Conservation (phyloP, 148 eudicot species). For the Cornus kousa region DNA sequence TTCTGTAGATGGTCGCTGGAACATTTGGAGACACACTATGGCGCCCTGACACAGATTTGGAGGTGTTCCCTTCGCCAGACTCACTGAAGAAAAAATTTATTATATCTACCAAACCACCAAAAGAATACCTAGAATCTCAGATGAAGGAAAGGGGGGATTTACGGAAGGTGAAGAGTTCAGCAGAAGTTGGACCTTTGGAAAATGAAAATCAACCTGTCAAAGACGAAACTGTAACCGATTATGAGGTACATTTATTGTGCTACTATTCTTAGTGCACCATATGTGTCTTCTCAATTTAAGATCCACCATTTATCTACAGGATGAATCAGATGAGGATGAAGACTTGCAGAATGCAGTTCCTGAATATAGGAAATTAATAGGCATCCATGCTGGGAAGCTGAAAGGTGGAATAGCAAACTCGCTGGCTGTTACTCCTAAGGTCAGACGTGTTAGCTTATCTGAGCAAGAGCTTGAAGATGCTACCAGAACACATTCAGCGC, state of each 20-base stretch:
- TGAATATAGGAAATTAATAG: conserved; percentile 50
- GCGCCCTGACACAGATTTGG: conserved; percentile 20
- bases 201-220: neutral
- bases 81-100: conserved; percentile 40
- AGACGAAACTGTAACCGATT: neutral
- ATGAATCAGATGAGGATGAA: conserved; percentile 32
- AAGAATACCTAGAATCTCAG: conserved; percentile 25
- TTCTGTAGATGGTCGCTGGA: conserved; percentile 46
- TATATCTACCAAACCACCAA: conserved; percentile 69
- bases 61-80: conserved; percentile 52
- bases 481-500: conserved; percentile 24
- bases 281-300: neutral
- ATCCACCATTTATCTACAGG: conserved; percentile 20
- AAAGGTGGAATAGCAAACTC: conserved; percentile 30
- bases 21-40: conserved; percentile 43
- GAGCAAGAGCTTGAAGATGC: conserved; percentile 46
- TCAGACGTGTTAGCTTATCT: conserved; percentile 55
- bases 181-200: neutral
- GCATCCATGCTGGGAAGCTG: conserved; percentile 48
- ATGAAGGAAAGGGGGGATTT: conserved; percentile 7
- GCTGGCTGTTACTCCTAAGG: conserved; percentile 27
- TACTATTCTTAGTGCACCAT: no score
- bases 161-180: conserved; percentile 4
- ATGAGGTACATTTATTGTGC: neutral
- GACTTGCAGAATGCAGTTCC: conserved; percentile 24